Conservation (phyloP, 176 grass and related monocot species). For the Alloteropsis semialata region DNA sequence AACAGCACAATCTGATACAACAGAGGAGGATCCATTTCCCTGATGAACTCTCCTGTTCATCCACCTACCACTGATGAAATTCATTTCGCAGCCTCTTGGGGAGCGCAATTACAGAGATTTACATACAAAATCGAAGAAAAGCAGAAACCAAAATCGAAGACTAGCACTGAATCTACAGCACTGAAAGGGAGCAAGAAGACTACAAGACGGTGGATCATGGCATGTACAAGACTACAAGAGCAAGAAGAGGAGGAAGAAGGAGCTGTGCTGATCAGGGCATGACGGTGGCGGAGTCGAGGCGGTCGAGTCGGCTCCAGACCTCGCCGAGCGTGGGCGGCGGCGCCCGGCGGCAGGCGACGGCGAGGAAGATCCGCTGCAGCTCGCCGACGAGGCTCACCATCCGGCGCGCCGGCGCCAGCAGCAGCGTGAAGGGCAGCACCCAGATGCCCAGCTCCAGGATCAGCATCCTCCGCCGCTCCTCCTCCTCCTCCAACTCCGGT, state of each 20-base stretch:
- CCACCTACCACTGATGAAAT: not conserved
- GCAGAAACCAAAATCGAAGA: not conserved
- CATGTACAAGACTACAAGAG: not conserved
- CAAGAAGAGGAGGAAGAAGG: not conserved
- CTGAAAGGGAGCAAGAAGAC: no score
- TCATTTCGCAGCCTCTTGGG: not conserved
- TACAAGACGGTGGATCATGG: no score
- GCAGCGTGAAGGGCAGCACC: constrained; percentile 68
- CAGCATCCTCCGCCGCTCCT: constrained; percentile 31
- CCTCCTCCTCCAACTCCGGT: not conserved
- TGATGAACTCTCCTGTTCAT: not conserved
- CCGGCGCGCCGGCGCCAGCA: constrained; percentile 54
- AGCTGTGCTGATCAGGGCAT: constrained; percentile 18
- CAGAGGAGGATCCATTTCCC: no score
- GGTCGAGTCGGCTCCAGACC: constrained; percentile 52
- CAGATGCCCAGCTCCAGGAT: constrained; percentile 70
- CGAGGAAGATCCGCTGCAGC: constrained; percentile 54
- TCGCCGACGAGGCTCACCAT: constrained; percentile 52
- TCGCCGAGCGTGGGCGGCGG: not conserved
- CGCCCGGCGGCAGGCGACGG: constrained; percentile 22
- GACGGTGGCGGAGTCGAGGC: constrained; percentile 58
- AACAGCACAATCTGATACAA: not conserved
- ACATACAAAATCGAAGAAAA: not conserved
- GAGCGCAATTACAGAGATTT: not conserved
- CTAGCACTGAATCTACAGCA: not conserved